Evolutionary conservation across 2,329 filamentous ascomycete genomes (phyloP), one percentile per base, ranked within the genome.

Genomic region (Pestalotiopsis sp.): DNA sequence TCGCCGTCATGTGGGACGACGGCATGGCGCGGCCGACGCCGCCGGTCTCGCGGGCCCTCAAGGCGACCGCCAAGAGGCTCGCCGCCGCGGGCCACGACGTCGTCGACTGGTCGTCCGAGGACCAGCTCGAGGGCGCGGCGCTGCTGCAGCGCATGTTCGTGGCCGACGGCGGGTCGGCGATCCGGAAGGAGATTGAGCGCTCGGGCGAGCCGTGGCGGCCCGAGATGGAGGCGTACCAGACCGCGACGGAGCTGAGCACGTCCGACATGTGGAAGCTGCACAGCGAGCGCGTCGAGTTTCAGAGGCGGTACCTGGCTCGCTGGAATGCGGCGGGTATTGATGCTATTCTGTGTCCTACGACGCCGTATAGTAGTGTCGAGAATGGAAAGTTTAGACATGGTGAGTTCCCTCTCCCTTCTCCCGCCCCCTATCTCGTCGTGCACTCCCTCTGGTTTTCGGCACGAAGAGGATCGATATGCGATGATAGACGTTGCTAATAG

Each of bases 1-100:
- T 93, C 66, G 91, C 82, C 4, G 85, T 93, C 39, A 82, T 92
- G 78, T 89, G 86, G 85, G 82, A 90, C 76, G 91, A 93, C 75
- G 87, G 86, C 11, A 83, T 90, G 64, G 90, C 92, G 4, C 83
- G 79, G 5, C 91, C 91, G 0, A 91, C 92, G 65, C 90, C 91
- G 2, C 91, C 91, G 0, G 84, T 93, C 3, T 79, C 83, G 0
- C 83, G 90, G 5, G 90, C 88, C 1, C 76, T 93, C 11, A 76
- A 79, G 2, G 76, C 81, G 5, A 79, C 87, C 0, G 82, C 81
- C 0, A 77, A 80, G 2, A 82, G 77, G 63, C 79, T 91, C 14
- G 73, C 79, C 52, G 77, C 75, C 0, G 81, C 83, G 0, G 86
- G 85, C 1, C 82, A 90, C 72, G 83, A 87, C 5, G 69, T 91